A percentile compares a stretch with the other conserved stretches of the same genome.
Evolutionary conservation across 2,329 filamentous ascomycete genomes (phyloP).

Genomic region (Aspergillus sp.): DNA sequence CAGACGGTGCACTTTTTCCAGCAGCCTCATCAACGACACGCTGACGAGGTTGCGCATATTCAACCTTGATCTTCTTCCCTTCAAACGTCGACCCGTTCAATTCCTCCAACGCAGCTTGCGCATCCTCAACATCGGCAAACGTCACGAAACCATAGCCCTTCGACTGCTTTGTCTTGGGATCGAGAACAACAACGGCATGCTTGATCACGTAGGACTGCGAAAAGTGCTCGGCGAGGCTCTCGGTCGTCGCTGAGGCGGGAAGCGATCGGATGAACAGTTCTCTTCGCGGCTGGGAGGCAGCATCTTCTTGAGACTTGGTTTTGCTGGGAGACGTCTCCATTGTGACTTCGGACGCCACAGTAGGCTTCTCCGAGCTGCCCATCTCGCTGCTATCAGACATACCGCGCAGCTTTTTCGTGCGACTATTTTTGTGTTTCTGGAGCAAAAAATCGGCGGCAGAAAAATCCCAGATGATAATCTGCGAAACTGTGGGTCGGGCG

Average conservation of each 20-base stretch:
- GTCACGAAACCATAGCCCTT: constrained; percentile 97
- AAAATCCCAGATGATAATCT: constrained; percentile 22
- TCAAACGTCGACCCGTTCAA: constrained; percentile 76
- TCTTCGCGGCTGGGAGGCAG: constrained; percentile 45
- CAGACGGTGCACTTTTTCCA: constrained; percentile 41
- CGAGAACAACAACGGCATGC: constrained; percentile 88
- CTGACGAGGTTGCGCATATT: constrained; percentile 82
- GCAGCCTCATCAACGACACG: constrained; percentile 60
- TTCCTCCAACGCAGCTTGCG: constrained; percentile 74
- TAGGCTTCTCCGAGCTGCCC: constrained; percentile 36
- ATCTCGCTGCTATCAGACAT: constrained; percentile 23
- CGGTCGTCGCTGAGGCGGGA: constrained; percentile 73
- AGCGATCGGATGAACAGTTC: constrained; percentile 91
- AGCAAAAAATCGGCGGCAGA: constrained; percentile 37
- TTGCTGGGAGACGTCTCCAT: constrained; percentile 21
- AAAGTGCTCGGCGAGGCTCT: constrained; percentile 82
- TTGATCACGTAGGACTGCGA: constrained; percentile 94
- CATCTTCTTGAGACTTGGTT: constrained; percentile 19
- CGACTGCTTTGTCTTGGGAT: constrained; percentile 80
- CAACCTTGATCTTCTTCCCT: constrained; percentile 79
- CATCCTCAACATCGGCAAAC: constrained; percentile 91
- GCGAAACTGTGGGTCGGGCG: constrained; percentile 21
- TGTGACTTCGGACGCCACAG: constrained; percentile 23
- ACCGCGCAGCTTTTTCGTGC: constrained; percentile 3
- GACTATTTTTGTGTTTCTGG: constrained; percentile 17